Evolutionary conservation across 352 stramenopile species (phyloP).

Genomic region (Halophytophthora batemanensis): DNA sequence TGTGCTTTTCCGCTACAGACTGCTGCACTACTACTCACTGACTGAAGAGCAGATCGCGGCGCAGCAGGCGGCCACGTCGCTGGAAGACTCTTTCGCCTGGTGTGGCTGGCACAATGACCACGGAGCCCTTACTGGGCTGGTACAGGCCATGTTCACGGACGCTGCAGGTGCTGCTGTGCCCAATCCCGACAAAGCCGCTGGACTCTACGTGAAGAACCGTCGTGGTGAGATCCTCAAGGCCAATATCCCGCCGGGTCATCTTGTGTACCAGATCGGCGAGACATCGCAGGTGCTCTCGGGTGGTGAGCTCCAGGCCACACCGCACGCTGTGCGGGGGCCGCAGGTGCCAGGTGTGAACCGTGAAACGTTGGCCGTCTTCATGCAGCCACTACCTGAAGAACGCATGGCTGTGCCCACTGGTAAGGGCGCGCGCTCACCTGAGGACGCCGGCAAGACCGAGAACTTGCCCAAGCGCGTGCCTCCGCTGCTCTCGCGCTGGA

Average conservation of each 20-base stretch:
- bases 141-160: conserved; percentile 91
- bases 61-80: conserved; percentile 37
- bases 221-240: conserved; percentile 87
- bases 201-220: conserved; percentile 94
- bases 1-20: conserved; percentile 11
- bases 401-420: conserved; percentile 68
- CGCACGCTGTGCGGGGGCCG: conserved; percentile 87
- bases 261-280: conserved; percentile 96
- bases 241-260: conserved; percentile 76
- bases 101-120: conserved; percentile 98
- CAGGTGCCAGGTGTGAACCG: conserved; percentile 76
- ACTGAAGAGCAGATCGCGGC: conserved; percentile 51
- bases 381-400: conserved; percentile 91
- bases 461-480: conserved; percentile 80
- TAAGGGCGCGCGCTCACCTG: conserved; percentile 21
- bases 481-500: conserved; percentile 83
- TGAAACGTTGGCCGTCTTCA: conserved; percentile 96
- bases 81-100: conserved; percentile 91
- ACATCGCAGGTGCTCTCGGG: conserved; percentile 94
- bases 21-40: conserved; percentile 96
- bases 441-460: conserved; percentile 56
- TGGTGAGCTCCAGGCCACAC: conserved; percentile 89
- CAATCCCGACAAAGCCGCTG: conserved; percentile 78
- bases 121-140: conserved; percentile 92
- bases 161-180: conserved; percentile 49